A percentile compares a stretch with the other conserved stretches of the same genome.
Conservation (phyloP, 2,329 filamentous ascomycete species). For the Aureobasidium sp. region DNA sequence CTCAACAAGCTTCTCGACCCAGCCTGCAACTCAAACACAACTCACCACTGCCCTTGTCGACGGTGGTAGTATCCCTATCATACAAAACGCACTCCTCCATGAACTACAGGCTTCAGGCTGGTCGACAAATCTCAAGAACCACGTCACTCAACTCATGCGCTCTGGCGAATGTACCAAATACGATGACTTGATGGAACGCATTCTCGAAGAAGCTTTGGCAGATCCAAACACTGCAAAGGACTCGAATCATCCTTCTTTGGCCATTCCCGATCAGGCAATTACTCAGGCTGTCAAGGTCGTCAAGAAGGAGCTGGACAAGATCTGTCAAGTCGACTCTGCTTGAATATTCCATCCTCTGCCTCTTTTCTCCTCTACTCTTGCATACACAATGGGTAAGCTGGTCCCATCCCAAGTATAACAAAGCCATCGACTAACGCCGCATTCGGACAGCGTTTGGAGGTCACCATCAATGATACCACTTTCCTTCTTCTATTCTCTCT, state of each 20-base stretch:
- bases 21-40: conserved; percentile 31
- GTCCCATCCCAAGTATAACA: background rate
- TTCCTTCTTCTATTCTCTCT: background rate
- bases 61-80: conserved; percentile 46
- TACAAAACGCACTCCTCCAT: conserved; percentile 49
- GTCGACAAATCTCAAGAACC: conserved; percentile 48
- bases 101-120: conserved; percentile 53
- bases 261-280: conserved; percentile 37
- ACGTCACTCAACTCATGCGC: conserved; percentile 51
- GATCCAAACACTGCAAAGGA: background rate
- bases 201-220: conserved; percentile 41
- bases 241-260: conserved; percentile 13
- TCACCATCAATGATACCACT: conserved; percentile 7
- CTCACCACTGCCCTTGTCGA: conserved; percentile 42
- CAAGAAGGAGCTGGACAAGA: conserved; percentile 37
- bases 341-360: background rate
- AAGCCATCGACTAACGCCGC: conserved; percentile 1
- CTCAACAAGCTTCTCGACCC: conserved; percentile 33
- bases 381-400: background rate
- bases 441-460: background rate
- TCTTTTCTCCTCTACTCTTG: background rate
- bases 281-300: conserved; percentile 47
- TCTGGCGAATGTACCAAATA: conserved; percentile 51
- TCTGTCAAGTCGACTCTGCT: conserved; percentile 8
- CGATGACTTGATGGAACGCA: conserved; percentile 48